phyloP scores from a whole-genome alignment of 2,329 filamentous ascomycete genomes.

The Rhynchosporium secalis region DNA sequence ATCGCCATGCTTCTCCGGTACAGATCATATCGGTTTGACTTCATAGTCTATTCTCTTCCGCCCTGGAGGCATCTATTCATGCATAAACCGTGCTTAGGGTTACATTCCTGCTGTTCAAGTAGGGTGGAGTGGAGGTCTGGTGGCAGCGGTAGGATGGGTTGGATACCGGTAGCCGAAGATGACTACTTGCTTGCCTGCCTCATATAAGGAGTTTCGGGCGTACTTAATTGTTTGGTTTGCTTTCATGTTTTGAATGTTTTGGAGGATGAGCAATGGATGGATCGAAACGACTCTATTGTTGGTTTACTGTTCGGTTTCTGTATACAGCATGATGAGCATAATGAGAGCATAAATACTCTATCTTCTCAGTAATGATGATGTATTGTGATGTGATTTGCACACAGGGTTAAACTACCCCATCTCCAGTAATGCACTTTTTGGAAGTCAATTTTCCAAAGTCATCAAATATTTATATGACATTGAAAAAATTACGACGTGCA shows the following conservation, averaged over 20 bases:
- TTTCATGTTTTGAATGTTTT: slow-evolving; percentile 14
- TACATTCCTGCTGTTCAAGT: slow-evolving; percentile 19
- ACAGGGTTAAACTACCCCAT: too few relatives aligned
- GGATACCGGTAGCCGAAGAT: slow-evolving; percentile 4
- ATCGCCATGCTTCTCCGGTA: neutral
- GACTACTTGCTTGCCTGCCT: slow-evolving; percentile 13
- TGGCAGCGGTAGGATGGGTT: slow-evolving; percentile 6
- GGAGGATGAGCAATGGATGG: slow-evolving; percentile 4
- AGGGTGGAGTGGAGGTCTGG: neutral
- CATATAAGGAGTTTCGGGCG: slow-evolving; percentile 23
- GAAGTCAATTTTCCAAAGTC: too few relatives aligned
- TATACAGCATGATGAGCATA: slow-evolving; percentile 23
- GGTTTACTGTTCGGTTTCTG: slow-evolving; percentile 14
- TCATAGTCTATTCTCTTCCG: slow-evolving; percentile 23
- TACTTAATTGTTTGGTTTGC: slow-evolving; percentile 18
- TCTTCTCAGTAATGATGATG: neutral
- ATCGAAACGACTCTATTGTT: too few relatives aligned
- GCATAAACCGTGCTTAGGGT: slow-evolving; percentile 17
- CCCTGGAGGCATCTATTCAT: slow-evolving; percentile 30
- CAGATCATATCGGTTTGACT: slow-evolving; percentile 19
- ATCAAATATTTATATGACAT: too few relatives aligned
- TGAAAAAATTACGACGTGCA: too few relatives aligned
- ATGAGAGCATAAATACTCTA: slow-evolving; percentile 23
- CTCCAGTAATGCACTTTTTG: too few relatives aligned
- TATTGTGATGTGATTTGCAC: too few relatives aligned